Conservation (phyloP, 352 stramenopile species). For the Globisporangium emineosum region DNA sequence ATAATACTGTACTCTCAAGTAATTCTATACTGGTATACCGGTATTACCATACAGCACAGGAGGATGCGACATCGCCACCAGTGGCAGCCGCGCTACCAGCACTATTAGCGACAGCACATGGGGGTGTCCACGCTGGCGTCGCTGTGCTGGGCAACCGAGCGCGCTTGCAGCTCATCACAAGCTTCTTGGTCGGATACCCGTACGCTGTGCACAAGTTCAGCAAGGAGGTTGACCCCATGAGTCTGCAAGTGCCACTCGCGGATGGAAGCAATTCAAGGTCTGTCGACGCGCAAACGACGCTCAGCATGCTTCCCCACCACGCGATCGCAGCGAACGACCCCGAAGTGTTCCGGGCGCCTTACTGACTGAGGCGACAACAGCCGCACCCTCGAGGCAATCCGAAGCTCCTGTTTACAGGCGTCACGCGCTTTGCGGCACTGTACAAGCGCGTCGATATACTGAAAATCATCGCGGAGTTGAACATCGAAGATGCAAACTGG, state of each 20-base stretch:
- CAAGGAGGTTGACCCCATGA: neutral
- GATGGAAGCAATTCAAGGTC: neutral
- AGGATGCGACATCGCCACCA: too few relatives aligned
- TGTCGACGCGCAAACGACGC: neutral
- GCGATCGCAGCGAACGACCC: constrained; percentile 6
- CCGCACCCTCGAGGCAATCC: neutral
- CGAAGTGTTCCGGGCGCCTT: neutral
- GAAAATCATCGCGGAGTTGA: neutral
- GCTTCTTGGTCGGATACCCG: neutral
- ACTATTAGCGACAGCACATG: too few relatives aligned
- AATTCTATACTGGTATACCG: too few relatives aligned
- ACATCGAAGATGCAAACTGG: too few relatives aligned
- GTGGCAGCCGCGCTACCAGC: too few relatives aligned
- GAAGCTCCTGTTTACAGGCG: neutral
- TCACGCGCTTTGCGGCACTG: constrained; percentile 6
- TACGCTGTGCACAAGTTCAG: neutral
- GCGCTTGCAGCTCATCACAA: neutral
- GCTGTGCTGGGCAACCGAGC: too few relatives aligned
- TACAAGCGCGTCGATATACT: constrained; percentile 7
- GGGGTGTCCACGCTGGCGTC: neutral
- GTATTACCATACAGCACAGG: too few relatives aligned
- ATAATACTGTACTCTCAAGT: too few relatives aligned
- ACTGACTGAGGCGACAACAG: neutral
- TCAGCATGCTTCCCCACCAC: neutral
- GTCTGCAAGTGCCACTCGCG: neutral